phyloP scores from a whole-genome alignment of 2,329 filamentous ascomycete genomes.

The Aureobasidium vineae region DNA sequence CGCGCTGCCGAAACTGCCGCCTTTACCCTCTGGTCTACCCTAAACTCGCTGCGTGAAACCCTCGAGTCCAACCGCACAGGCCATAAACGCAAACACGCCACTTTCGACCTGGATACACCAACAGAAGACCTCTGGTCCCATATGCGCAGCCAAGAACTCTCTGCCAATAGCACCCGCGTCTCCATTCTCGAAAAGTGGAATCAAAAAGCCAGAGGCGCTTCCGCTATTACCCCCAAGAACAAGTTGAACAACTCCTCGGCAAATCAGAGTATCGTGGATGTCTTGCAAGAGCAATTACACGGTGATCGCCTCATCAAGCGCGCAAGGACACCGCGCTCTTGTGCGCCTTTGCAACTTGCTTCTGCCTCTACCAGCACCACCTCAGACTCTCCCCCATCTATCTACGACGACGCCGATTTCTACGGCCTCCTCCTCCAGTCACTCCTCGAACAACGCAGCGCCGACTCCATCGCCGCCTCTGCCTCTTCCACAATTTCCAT shows the following conservation, averaged over 20 bases:
- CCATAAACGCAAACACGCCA: conserved; percentile 58
- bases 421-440: conserved; percentile 92
- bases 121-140: conserved; percentile 69
- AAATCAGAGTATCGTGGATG: conserved; percentile 65
- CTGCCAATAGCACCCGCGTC: conserved; percentile 61
- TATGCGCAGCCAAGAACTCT: conserved; percentile 64
- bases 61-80: conserved; percentile 55
- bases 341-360: conserved; percentile 64
- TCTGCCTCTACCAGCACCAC: conserved; percentile 46
- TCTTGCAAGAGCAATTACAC: conserved; percentile 66
- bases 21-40: conserved; percentile 77
- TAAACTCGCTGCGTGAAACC: conserved; percentile 66
- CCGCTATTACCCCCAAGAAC: conserved; percentile 55
- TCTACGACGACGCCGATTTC: conserved; percentile 94
- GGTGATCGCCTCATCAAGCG: conserved; percentile 67
- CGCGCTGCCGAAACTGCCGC: conserved; percentile 82
- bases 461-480: conserved; percentile 47
- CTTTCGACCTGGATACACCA: conserved; percentile 56
- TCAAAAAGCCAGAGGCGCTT: conserved; percentile 66
- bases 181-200: conserved; percentile 88
- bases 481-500: conserved; percentile 41
- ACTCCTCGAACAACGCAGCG: conserved; percentile 82
- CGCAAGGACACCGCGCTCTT: conserved; percentile 70
- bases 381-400: conserved; percentile 33
- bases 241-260: conserved; percentile 58